Conservation (phyloP, 306 rosid species). For the Pyrus bretschneideri region DNA sequence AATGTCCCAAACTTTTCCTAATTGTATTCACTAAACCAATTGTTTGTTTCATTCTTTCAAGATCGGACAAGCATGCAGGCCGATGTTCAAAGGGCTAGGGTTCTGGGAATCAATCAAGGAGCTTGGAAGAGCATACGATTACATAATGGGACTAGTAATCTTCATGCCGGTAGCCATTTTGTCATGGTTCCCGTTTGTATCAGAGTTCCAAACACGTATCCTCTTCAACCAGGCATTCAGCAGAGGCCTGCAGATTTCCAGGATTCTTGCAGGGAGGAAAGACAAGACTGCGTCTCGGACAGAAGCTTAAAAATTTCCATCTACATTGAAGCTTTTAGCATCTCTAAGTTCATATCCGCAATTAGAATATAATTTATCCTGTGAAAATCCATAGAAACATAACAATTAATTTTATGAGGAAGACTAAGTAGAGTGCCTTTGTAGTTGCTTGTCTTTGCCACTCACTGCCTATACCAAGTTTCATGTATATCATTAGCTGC, state of each 20-base stretch:
- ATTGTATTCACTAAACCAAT: background rate
- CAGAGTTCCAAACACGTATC: constrained; percentile 84
- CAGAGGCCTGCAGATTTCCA: constrained; percentile 91
- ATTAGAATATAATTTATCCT: background rate
- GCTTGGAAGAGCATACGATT: constrained; percentile 84
- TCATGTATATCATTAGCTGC: background rate
- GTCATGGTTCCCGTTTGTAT: constrained; percentile 92
- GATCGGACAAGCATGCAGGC: constrained; percentile 83
- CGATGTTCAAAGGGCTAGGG: constrained; percentile 43
- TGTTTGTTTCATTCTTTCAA: constrained; percentile 8
- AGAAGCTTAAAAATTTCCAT: background rate
- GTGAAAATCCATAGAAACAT: too few species aligned
- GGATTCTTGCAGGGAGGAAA: constrained; percentile 77
- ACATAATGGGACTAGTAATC: constrained; percentile 66
- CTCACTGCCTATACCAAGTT: background rate
- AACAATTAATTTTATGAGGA: background rate
- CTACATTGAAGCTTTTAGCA: background rate
- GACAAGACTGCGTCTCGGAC: constrained; percentile 18
- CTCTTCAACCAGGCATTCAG: constrained; percentile 97
- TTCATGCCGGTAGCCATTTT: constrained; percentile 78
- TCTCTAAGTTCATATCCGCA: background rate
- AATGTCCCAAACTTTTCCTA: background rate
- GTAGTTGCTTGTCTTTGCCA: background rate
- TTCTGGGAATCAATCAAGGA: constrained; percentile 82
- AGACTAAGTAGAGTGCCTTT: background rate